Conservation (phyloP, 805 yeast species). For the Ogataea minuta region DNA sequence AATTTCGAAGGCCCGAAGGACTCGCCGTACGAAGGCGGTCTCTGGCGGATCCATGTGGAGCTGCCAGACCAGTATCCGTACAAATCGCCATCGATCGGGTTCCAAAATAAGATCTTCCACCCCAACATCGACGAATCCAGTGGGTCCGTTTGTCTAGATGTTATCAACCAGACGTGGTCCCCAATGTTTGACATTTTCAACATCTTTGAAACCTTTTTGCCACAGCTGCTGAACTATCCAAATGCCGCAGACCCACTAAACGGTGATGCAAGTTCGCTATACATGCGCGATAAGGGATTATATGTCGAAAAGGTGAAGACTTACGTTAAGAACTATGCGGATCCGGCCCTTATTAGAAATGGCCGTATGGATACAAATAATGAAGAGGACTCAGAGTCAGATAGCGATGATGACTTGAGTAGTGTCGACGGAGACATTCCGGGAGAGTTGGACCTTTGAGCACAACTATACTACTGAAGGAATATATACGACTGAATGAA, state of each 20-base stretch:
- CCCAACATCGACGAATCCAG: slow-evolving; percentile 91
- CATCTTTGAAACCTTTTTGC: slow-evolving; percentile 88
- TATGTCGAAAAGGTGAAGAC: slow-evolving; percentile 70
- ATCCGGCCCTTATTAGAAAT: slow-evolving; percentile 32
- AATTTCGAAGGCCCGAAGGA: slow-evolving; percentile 82
- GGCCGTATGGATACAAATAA: slow-evolving; percentile 28
- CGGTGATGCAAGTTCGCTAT: slow-evolving; percentile 81
- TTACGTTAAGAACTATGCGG: slow-evolving; percentile 72
- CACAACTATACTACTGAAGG: not conserved
- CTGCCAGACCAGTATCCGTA: slow-evolving; percentile 94
- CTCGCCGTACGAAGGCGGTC: slow-evolving; percentile 86
- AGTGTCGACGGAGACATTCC: slow-evolving; percentile 32
- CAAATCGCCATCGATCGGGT: slow-evolving; percentile 94
- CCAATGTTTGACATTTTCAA: slow-evolving; percentile 94
- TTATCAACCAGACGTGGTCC: slow-evolving; percentile 96
- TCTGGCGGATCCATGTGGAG: slow-evolving; percentile 90
- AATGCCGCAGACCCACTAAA: slow-evolving; percentile 94
- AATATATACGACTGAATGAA: too few relatives aligned
- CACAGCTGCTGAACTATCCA: slow-evolving; percentile 88
- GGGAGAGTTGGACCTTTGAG: slow-evolving; percentile 35
- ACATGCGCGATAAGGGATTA: slow-evolving; percentile 61
- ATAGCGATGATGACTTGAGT: slow-evolving; percentile 29
- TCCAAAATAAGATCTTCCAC: slow-evolving; percentile 85
- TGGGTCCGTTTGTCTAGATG: slow-evolving; percentile 94
- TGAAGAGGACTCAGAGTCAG: slow-evolving; percentile 26